Base-by-base conservation (phyloP, 2,329 filamentous ascomycete species). In the Microdochium paspali region DNA sequence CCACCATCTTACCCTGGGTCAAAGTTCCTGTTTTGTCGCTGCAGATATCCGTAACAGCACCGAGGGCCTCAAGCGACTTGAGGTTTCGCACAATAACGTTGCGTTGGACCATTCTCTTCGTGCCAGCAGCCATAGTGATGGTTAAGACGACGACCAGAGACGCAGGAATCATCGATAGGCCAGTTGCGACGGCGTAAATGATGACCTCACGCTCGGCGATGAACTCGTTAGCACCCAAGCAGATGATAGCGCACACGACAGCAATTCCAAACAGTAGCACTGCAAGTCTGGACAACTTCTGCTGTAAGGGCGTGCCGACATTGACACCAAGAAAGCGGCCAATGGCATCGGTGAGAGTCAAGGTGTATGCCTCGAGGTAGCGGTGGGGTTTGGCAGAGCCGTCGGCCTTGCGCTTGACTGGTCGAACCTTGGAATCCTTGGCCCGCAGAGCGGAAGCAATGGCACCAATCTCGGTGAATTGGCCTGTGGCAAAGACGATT, bases 261-360 rank as follows among this genome's bases (percentile, higher is more conserved):
- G 84, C 84, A 46, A 85, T 75, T 25, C 70, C 72, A 57, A 87
- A 86, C 2, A 87, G 73, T 2, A 84, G 61, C 18, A 86, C 70
- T 21, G 84, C 84, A 45, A 87, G 72, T 60, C 79, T 78, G 44
- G 82, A 84, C 15, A 87, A 69, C 57, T 84, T 85, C 54, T 76
- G 74, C 61, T 86, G 82, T 18, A 87, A 70, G 3, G 84, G 84
- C 10, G 84, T 87, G 44, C 84, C 84, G 12, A 84, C 75, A 47
- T 78, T 83, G 50, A 86, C 74, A 46, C 84, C 83, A 9, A 87
- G 69, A 58, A 87, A 84, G 31, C 73, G 70, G 4, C 79, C 80
- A 49, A 83, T 63, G 5, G 74, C 76, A 59, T 84, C 79, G 12
- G 69, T 72, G 39, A 73, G 61, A 3, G 79, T 83, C 63, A 73